Base-by-base conservation (phyloP, 306 rosid species). In the Cyclanthera cordifolia region DNA sequence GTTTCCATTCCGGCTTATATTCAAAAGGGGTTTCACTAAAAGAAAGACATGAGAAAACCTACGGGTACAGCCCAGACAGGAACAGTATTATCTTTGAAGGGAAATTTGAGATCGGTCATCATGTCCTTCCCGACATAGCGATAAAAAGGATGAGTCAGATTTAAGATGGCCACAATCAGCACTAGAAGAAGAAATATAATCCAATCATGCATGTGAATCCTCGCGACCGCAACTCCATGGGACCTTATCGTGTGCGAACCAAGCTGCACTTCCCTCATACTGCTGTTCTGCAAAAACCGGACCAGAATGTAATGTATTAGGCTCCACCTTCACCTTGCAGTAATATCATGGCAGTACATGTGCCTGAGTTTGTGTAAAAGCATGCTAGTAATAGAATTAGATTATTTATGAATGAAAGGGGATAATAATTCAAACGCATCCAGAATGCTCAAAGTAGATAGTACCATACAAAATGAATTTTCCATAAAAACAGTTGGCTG, bases 11-110 rank as follows among this genome's bases (percentile, higher is more conserved):
- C 12, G n/a, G 21, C 53, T 7, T 50, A 51, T 50, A 50, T n/a
- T n/a, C 24, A 16, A 25, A 46, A 48, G 20, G 20, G 25, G 8
- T 75, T 17, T 28, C 17, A 57, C 28, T 63, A 14, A 67, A 43
- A 55, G 13, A 58, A 53, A 21, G 46, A 49, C 58, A 50, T 2
- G 39, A 2, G 57, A 52, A 72, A 78, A 85, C 97, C 76, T 68
- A 91, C 97, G 47, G 96, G 95, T 74, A 91, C 79, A 58, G 91
- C 82, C 96, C 95, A 91, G 73, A 70, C 56, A 69, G 97, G 97
- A 52, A 91, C 95, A 4, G 96, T 88, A 75, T 83, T 86, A 76
- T 82, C 82, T 81, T 88, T 86, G 53, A 91, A 54, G 41, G 97
- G 97, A 76, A 82, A 91, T 78, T 68, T 86, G 77, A 91, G 96